Evolutionary conservation across 495 filamentous ascomycete species (phyloP).

Genomic region (Daldinia caldariorum): DNA sequence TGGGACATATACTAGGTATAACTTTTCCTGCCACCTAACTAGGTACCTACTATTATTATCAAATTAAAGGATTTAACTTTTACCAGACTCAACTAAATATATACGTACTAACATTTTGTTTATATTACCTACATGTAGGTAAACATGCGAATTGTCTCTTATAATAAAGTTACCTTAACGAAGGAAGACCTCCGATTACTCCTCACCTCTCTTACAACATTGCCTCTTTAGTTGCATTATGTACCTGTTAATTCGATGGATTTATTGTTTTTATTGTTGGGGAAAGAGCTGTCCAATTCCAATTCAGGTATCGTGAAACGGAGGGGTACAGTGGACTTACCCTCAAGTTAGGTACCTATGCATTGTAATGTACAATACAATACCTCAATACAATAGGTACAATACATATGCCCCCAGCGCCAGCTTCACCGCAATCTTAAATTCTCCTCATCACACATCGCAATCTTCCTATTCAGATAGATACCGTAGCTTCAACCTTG

Average conservation of each 20-base stretch:
- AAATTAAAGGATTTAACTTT: too few relatives aligned
- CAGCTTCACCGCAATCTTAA: conserved; percentile 7
- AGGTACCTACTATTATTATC: too few relatives aligned
- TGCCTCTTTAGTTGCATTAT: conserved; percentile 5
- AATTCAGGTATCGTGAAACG: conserved; percentile 11
- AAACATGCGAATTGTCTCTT: too few relatives aligned
- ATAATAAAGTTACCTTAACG: too few relatives aligned
- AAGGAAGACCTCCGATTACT: background rate
- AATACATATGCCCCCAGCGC: background rate
- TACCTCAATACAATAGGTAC: too few relatives aligned
- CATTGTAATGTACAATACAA: conserved; percentile 8
- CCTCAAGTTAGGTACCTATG: conserved; percentile 6
- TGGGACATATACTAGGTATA: too few relatives aligned
- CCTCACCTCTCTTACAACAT: background rate
- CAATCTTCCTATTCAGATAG: conserved; percentile 13
- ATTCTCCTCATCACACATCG: conserved; percentile 1
- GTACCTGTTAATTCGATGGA: background rate
- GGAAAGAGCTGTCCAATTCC: background rate
- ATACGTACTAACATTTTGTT: too few relatives aligned
- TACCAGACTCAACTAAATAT: too few relatives aligned
- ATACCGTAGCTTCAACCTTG: conserved; percentile 19
- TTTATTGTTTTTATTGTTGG: background rate
- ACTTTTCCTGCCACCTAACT: too few relatives aligned
- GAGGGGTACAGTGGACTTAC: conserved; percentile 3
- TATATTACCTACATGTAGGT: too few relatives aligned